Base-by-base conservation (phyloP, 2,329 filamentous ascomycete species). In the Massarina eburnea region DNA sequence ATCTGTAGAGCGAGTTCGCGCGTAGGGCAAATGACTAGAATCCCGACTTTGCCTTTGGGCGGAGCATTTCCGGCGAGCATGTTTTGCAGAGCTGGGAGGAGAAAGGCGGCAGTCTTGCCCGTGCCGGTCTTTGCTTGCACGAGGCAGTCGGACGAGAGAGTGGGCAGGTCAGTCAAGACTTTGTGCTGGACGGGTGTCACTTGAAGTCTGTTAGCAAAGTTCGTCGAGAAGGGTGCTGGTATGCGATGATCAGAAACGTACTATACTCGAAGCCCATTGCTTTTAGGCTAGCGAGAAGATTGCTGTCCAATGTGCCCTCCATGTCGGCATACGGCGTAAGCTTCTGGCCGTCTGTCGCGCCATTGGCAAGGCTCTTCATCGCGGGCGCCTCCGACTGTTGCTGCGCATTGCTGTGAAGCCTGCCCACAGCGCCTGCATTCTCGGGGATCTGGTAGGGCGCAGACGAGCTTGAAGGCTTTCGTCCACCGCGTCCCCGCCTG, bases 171-270 rank as follows among this genome's bases (percentile, higher is more conserved):
- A 2, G 68, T 75, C 45, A 81, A 64, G 5, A 80, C 77, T 58
- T 76, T 76, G 40, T 78, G 72, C 54, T 81, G 79, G 10, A 81
- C 79, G 2, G 78, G 76, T 6, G 76, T 76, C 77, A 80, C 27
- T 30, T 8, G 27, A 30, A 30, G 12, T 14, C 12, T 5, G 79
- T 53, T 59, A 70, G 38, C 68, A 71, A 44, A 33, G 5, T 17
- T 14, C 24, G 4, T 45, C 56, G 43, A 61, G 58, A 36, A 34
- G 22, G 5, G 7, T 32, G 18, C 14, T 24, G 22, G 30, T 10
- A 30, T 22, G 14, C 6, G 6, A 35, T 32, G 45, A 37, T 12
- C 43, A 30, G n/a, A 30, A 5, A 30, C 27, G 27, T 30, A 30
- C 27, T 45, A 33, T 59, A 71, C 64, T 70, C 62, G 35, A 69